These are phyloP conservation scores for Pulveroboletus sp. DNA, from an alignment of 768 basidiomycete species.

Conservation along the genomic window DNA sequence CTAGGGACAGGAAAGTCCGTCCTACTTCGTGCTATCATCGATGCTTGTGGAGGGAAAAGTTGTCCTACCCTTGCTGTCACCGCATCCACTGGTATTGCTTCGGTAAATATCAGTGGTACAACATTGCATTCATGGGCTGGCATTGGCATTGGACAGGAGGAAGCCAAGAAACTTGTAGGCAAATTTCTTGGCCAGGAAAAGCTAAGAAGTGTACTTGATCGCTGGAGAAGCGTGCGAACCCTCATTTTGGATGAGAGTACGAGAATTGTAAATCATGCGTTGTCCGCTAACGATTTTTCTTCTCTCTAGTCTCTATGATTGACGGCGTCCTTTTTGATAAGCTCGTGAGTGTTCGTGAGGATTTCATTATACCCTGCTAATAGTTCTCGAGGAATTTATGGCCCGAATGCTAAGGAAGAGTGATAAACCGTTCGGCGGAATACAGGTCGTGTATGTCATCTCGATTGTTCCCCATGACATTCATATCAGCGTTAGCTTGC, in stretches of 20 bases:
- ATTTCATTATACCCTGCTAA: slow-evolving; percentile 35
- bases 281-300: background rate
- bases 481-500: slow-evolving; percentile 49
- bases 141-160: slow-evolving; percentile 66
- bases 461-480: background rate
- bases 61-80: slow-evolving; percentile 58
- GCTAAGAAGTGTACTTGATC: slow-evolving; percentile 37
- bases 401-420: slow-evolving; percentile 53
- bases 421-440: slow-evolving; percentile 71
- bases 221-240: slow-evolving; percentile 60
- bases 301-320: slow-evolving; percentile 76
- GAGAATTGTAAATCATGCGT: slow-evolving; percentile 15
- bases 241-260: slow-evolving; percentile 85
- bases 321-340: slow-evolving; percentile 79
- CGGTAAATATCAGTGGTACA: slow-evolving; percentile 75
- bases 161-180: slow-evolving; percentile 44
- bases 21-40: slow-evolving; percentile 70
- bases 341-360: slow-evolving; percentile 42
- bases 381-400: slow-evolving; percentile 47
- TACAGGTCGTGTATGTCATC: slow-evolving; percentile 53
- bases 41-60: slow-evolving; percentile 35
- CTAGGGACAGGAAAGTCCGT: slow-evolving; percentile 82
- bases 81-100: slow-evolving; percentile 75
- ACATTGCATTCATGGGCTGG: slow-evolving; percentile 85
- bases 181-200: slow-evolving; percentile 47